These are phyloP conservation scores for Oemleria cerasiformis DNA, from an alignment of 306 rosid genomes.

Conservation along the genomic window DNA sequence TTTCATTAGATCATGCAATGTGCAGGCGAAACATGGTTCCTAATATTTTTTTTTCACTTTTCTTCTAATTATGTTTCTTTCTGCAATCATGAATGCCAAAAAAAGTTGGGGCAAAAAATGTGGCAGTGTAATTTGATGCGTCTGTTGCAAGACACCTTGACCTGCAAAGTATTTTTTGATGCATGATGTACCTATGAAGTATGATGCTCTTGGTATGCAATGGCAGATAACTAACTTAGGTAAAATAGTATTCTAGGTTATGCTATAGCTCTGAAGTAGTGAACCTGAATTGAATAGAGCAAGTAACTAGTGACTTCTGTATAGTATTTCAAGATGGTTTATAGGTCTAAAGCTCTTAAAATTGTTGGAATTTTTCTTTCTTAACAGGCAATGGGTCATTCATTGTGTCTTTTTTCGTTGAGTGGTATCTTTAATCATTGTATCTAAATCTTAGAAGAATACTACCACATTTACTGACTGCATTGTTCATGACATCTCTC, in stretches of 20 bases:
- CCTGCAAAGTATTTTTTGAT: background rate
- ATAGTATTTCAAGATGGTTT: background rate
- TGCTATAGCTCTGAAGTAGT: background rate
- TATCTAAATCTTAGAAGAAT: background rate
- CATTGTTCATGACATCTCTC: background rate
- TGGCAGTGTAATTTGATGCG: background rate
- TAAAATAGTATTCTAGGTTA: background rate
- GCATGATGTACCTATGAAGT: background rate
- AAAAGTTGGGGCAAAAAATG: background rate
- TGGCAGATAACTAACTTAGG: background rate
- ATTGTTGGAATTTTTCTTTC: background rate
- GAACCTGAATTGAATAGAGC: background rate
- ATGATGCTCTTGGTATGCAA: background rate
- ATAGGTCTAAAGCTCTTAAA: background rate
- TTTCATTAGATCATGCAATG: too few relatives aligned
- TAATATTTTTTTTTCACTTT: background rate
- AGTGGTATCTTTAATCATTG: background rate
- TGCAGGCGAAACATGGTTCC: background rate
- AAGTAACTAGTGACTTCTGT: background rate
- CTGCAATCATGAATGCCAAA: background rate
- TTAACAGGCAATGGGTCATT: background rate
- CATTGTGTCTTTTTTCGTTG: background rate
- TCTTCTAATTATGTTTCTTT: background rate
- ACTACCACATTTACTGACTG: background rate
- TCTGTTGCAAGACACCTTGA: background rate